A percentile compares a stretch with the other conserved stretches of the same genome.
phyloP scores from a whole-genome alignment of 495 filamentous ascomycete genomes.

The Pseudomonodictys pantanalensis region DNA sequence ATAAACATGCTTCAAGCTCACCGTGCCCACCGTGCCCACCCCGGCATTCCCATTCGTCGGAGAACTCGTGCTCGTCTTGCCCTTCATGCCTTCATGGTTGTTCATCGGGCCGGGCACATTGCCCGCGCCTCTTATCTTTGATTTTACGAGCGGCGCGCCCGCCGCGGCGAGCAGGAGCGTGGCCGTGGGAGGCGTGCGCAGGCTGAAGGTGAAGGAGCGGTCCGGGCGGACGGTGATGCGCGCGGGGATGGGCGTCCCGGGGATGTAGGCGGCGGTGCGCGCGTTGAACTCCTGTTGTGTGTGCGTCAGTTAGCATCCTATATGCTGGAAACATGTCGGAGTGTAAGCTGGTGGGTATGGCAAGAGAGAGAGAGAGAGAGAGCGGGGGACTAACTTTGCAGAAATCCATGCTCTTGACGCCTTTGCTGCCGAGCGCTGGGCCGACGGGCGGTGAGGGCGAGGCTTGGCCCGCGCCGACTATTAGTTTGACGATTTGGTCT shows the following conservation, averaged over 20 bases:
- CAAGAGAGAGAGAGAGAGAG: neutral
- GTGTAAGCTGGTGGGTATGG: neutral
- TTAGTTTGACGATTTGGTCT: slow-evolving; percentile 93
- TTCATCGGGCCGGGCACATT: slow-evolving; percentile 43
- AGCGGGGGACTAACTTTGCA: slow-evolving; percentile 86
- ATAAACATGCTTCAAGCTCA: slow-evolving; percentile 94
- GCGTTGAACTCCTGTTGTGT: slow-evolving; percentile 94
- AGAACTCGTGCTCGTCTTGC: slow-evolving; percentile 22
- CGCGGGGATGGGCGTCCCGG: slow-evolving; percentile 84
- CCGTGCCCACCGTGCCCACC: slow-evolving; percentile 70
- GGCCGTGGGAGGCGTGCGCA: slow-evolving; percentile 88
- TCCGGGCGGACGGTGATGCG: slow-evolving; percentile 90
- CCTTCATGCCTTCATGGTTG: slow-evolving; percentile 29
- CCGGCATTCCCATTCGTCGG: slow-evolving; percentile 58
- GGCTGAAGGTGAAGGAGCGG: slow-evolving; percentile 86
- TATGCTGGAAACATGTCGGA: too few relatives aligned
- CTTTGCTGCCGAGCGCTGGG: slow-evolving; percentile 93
- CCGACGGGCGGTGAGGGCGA: slow-evolving; percentile 96
- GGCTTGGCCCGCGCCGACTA: slow-evolving; percentile 96
- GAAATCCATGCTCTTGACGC: slow-evolving; percentile 99
- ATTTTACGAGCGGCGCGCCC: slow-evolving; percentile 69
- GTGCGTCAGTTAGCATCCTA: too few relatives aligned
- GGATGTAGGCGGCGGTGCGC: slow-evolving; percentile 76
- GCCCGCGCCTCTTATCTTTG: slow-evolving; percentile 71
- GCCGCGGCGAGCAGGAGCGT: slow-evolving; percentile 85